Evolutionary conservation across 1,139 yeast genomes (phyloP).

Genomic region (Meyerozyma elateridarum): DNA sequence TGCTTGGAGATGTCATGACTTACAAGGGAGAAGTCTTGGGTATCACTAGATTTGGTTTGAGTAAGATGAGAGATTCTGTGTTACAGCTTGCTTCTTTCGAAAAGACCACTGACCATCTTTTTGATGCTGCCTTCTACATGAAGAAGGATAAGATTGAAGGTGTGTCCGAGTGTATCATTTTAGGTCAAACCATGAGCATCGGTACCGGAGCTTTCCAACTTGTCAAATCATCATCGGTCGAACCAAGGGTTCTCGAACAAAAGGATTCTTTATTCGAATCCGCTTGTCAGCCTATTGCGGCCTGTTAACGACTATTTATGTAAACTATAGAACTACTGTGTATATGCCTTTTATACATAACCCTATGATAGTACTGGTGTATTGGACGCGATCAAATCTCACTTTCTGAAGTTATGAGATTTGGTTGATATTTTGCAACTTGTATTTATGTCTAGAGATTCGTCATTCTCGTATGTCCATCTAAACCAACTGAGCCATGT

Average conservation of each 20-base stretch:
- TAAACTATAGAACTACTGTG: too few species aligned
- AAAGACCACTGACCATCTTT: slow-evolving; percentile 96
- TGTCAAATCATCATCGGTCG: slow-evolving; percentile 53
- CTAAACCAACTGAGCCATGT: slow-evolving; percentile 2
- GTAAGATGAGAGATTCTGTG: slow-evolving; percentile 98
- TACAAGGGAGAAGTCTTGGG: slow-evolving; percentile 98
- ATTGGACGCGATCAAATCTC: too few species aligned
- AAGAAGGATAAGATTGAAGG: slow-evolving; percentile 95
- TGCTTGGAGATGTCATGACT: slow-evolving; percentile 97
- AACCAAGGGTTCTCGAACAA: slow-evolving; percentile 38
- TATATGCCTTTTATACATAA: too few species aligned
- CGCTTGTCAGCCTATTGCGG: slow-evolving; percentile 10
- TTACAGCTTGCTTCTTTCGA: slow-evolving; percentile 96
- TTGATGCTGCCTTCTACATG: slow-evolving; percentile 98
- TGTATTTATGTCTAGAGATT: slow-evolving; percentile 3
- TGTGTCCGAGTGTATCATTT: slow-evolving; percentile 93
- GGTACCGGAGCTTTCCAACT: slow-evolving; percentile 97
- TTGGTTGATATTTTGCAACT: too few species aligned
- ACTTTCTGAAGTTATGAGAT: too few species aligned
- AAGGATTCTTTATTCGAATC: slow-evolving; percentile 60
- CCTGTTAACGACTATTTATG: neutral
- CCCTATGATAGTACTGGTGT: too few species aligned
- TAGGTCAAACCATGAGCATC: slow-evolving; percentile 95
- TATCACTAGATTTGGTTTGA: slow-evolving; percentile 94
- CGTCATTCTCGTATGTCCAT: slow-evolving; percentile 1